Base-by-base conservation (phyloP, 306 rosid genomes). In the Ormosia semicastrata region DNA sequence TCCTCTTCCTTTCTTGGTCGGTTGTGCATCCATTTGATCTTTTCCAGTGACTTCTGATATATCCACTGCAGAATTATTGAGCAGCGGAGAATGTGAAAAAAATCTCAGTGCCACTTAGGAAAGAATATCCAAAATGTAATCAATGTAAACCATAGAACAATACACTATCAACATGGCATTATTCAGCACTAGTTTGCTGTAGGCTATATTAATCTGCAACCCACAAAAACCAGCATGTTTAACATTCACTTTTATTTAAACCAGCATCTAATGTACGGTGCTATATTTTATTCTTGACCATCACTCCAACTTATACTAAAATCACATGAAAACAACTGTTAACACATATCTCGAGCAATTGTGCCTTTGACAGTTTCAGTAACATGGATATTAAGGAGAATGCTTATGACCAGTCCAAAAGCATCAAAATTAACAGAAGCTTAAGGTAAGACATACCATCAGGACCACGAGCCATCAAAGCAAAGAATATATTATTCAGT, bases 381-480 rank as follows among this genome's bases (percentile, higher is more conserved):
- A 32, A n/a, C 68, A 43, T 54, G 58, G 34, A 52, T 32, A 15
- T 59, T 37, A 9, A 17, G 47, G 18, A 43, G 15, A 33, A 72
- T 72, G 11, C 8, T 29, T 77, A 50, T 0, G 17, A n/a, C 39
- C 59, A 66, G 53, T 43, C 18, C n/a, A 66, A 6, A 79, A 75
- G 54, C 17, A 44, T 54, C 49, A 77, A 9, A 8, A 54, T 29
- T 36, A 49, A 82, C 59, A 47, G 36, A 50, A 64, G 66, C 33
- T 18, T 6, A 46, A 58, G 24, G 57, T 67, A 76, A 54, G 66
- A 47, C 75, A 52, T 87, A 93, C 98, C 98, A 62, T 91, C 97
- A 59, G 98, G 98, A 57, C 98, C 98, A 18, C 98, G 87, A 65
- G 98, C 91, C 98, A 93, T 94, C 87, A 94, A 78, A 66, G 98